Evolutionary conservation across 768 basidiomycete genomes (phyloP).

Genomic region (Lentinula edodes): DNA sequence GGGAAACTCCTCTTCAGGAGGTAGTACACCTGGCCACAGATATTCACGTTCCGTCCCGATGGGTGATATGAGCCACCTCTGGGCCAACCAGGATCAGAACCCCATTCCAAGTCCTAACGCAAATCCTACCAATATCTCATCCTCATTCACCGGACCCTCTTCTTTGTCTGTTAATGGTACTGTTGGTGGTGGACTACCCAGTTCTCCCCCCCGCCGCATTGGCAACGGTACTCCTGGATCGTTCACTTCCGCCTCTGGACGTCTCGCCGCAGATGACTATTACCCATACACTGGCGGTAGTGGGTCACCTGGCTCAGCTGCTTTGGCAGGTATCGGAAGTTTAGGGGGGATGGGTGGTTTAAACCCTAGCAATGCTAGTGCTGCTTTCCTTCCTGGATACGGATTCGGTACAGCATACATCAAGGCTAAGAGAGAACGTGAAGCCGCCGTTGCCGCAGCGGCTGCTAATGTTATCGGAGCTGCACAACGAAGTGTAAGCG

Average conservation of each 20-base stretch:
- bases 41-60: constrained; percentile 81
- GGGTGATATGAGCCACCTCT: constrained; percentile 75
- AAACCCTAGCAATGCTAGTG: constrained; percentile 73
- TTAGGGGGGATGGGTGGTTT: constrained; percentile 27
- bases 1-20: constrained; percentile 14
- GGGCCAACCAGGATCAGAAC: constrained; percentile 49
- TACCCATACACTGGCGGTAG: constrained; percentile 28
- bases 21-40: constrained; percentile 44
- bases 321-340: constrained; percentile 19
- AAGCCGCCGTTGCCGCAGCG: constrained; percentile 20
- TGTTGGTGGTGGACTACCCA: constrained; percentile 17
- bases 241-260: constrained; percentile 36
- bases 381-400: constrained; percentile 73
- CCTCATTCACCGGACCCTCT: constrained; percentile 17
- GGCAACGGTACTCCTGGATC: constrained; percentile 37
- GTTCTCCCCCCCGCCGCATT: constrained; percentile 28
- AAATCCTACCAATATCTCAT: constrained; percentile 14
- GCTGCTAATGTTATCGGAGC: neutral
- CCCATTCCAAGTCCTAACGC: neutral
- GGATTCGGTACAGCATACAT: constrained; percentile 63
- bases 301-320: constrained; percentile 11
- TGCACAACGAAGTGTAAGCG: neutral
- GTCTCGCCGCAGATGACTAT: constrained; percentile 8
- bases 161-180: neutral
- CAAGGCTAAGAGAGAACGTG: constrained; percentile 33